Base-by-base conservation (phyloP, 2,329 filamentous ascomycete species). In the Aureobasidium sp. region DNA sequence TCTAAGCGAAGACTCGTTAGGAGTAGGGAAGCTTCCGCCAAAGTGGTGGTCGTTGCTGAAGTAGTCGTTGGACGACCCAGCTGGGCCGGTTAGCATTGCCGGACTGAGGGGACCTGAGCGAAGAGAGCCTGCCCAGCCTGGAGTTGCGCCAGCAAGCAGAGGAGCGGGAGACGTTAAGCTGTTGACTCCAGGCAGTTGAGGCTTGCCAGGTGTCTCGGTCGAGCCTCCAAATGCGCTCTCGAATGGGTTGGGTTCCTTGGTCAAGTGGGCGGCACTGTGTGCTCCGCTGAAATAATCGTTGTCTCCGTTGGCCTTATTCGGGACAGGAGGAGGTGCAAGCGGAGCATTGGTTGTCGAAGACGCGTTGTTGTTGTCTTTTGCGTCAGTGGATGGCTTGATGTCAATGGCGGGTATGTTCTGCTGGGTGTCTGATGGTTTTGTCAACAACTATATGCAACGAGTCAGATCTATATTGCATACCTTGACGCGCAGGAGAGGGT, bases 81-180 rank as follows among this genome's bases (percentile, higher is more conserved):
- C 77, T 35, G 81, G 93, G 21, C 90, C 93, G 41, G 90, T 88
- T 53, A 98, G 83, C 90, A 98, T 97, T 59, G 91, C 93, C 73
- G 93, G 93, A 70, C 93, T 97, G 61, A 98, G 72, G 37, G 93
- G 93, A 62, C 93, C 93, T 56, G 90, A 90, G 60, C 93, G 85
- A 64, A 98, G 75, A 40, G 90, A 95, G 62, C 90, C 85, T 60
- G 81, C 80, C 90, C 90, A 96, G 70, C 86, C 86, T 52, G 82
- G 82, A 59, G 82, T 88, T 63, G 80, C 80, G 59, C 86, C 88
- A 41, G 85, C 84, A 27, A 89, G 72, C 17, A 94, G 79, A 19
- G 89, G 83, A 40, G 89, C 89, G 6, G 93, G 91, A 41, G 93
- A 97, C 21, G 93, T 94, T 63, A 98, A 79, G 58, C 90, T 81